Evolutionary conservation across 2,329 filamentous ascomycete species (phyloP).

Genomic region (Aulographum hederae): DNA sequence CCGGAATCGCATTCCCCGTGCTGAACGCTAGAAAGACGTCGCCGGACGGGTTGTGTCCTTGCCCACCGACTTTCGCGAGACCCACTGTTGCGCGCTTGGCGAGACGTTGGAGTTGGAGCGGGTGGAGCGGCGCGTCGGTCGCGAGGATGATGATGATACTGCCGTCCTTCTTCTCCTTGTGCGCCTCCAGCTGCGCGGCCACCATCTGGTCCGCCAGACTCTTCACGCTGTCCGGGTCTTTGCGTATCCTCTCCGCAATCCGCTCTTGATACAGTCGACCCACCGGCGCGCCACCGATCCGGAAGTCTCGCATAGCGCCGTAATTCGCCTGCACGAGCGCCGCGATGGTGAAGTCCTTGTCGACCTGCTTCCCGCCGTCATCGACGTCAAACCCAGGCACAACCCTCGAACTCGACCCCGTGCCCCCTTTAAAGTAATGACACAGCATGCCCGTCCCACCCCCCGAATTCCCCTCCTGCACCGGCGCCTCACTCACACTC

Average conservation of each 20-base stretch:
- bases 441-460: constrained; percentile 53
- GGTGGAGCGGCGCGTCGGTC: constrained; percentile 42
- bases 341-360: constrained; percentile 36
- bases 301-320: constrained; percentile 35
- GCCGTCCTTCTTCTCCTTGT: constrained; percentile 39
- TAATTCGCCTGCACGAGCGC: constrained; percentile 50
- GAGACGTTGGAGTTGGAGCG: constrained; percentile 36
- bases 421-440: constrained; percentile 49
- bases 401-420: constrained; percentile 40
- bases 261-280: constrained; percentile 37
- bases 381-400: constrained; percentile 23
- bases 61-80: constrained; percentile 40
- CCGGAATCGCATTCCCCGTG: constrained; percentile 34
- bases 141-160: constrained; percentile 42
- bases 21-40: constrained; percentile 52
- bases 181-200: constrained; percentile 7
- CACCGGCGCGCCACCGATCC: constrained; percentile 41
- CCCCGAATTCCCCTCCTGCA: constrained; percentile 43
- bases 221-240: constrained; percentile 13
- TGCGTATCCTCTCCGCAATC: constrained; percentile 17
- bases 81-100: constrained; percentile 45
- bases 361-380: constrained; percentile 13
- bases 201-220: constrained; percentile 8
- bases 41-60: constrained; percentile 42
- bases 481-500: constrained; percentile 28